A percentile compares a stretch with the other conserved stretches of the same genome.
These are phyloP conservation scores for Calonectria hawksworthii DNA, from an alignment of 2,329 filamentous ascomycete species.

Conservation along the genomic window DNA sequence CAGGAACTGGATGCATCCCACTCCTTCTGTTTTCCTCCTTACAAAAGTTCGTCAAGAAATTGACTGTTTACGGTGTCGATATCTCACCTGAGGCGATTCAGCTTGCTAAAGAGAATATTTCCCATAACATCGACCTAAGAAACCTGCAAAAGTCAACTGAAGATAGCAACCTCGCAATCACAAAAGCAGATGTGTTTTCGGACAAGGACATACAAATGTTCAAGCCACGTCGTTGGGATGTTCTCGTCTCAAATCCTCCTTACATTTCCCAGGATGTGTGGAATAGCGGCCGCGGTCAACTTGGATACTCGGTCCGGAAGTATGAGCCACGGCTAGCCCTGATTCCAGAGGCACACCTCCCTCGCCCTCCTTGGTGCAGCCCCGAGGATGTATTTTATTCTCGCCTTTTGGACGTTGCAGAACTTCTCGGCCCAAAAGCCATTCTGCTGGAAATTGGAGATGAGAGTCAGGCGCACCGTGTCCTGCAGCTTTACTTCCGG, in stretches of 20 bases:
- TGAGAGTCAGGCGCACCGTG: conserved; percentile 74
- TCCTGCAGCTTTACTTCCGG: conserved; percentile 63
- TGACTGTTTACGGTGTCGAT: conserved; percentile 79
- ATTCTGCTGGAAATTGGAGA: conserved; percentile 81
- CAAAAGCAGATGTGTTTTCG: conserved; percentile 64
- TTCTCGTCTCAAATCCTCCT: conserved; percentile 91
- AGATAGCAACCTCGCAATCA: conserved; percentile 58
- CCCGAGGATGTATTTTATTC: conserved; percentile 76
- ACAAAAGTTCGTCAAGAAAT: conserved; percentile 50
- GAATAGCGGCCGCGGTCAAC: conserved; percentile 54
- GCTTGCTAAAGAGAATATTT: conserved; percentile 76
- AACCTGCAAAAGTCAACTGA: conserved; percentile 34
- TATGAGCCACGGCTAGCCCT: conserved; percentile 87
- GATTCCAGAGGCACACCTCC: conserved; percentile 63
- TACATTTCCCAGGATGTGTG: conserved; percentile 78
- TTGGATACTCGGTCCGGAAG: conserved; percentile 82
- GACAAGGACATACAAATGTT: conserved; percentile 53
- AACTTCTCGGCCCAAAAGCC: conserved; percentile 63
- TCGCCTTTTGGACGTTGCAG: conserved; percentile 70
- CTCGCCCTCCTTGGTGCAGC: conserved; percentile 48
- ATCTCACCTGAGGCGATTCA: conserved; percentile 75
- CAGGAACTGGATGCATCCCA: conserved; percentile 91
- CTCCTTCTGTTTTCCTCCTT: conserved; percentile 79
- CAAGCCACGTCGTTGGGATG: conserved; percentile 60
- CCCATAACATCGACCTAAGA: conserved; percentile 58